A percentile compares a stretch with the other conserved stretches of the same genome.
Conservation (phyloP, 305 asterid species). For the Fraxinus greggii region DNA sequence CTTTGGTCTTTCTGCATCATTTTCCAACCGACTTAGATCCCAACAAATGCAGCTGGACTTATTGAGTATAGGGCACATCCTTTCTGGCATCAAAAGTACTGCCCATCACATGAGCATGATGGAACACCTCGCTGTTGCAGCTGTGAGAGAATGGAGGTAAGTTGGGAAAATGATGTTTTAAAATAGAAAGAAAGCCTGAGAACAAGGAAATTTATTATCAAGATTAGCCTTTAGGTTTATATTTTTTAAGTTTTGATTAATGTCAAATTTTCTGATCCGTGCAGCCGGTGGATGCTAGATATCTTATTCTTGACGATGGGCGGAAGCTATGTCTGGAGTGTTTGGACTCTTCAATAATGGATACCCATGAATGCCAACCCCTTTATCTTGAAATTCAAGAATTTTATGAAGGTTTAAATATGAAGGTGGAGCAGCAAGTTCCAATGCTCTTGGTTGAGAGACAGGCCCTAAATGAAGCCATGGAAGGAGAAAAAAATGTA, state of each 20-base stretch:
- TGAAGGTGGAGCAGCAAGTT: constrained; percentile 97
- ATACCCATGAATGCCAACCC: constrained; percentile 98
- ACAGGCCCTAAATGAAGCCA: constrained; percentile 96
- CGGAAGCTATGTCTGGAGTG: constrained; percentile 93
- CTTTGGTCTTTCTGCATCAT: neutral
- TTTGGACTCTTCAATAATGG: constrained; percentile 93
- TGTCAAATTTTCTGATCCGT: constrained; percentile 19
- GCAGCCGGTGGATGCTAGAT: constrained; percentile 90
- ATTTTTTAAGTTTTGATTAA: constrained; percentile 7
- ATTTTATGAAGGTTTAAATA: constrained; percentile 86
- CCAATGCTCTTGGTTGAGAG: constrained; percentile 95
- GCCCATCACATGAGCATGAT: constrained; percentile 88
- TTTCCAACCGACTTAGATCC: constrained; percentile 47
- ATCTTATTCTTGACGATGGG: constrained; percentile 87
- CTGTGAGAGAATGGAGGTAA: constrained; percentile 96
- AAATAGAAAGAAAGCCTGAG: constrained; percentile 3
- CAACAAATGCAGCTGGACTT: constrained; percentile 76
- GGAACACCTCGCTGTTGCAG: constrained; percentile 97
- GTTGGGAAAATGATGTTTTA: constrained; percentile 12
- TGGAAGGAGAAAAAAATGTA: constrained; percentile 98
- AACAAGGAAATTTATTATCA: neutral
- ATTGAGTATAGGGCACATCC: constrained; percentile 96
- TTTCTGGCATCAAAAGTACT: constrained; percentile 91
- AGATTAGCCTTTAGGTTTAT: neutral
- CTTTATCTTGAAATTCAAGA: constrained; percentile 97